Evolutionary conservation across 2,329 filamentous ascomycete species (phyloP).

Genomic region (Teratosphaeria viscida): DNA sequence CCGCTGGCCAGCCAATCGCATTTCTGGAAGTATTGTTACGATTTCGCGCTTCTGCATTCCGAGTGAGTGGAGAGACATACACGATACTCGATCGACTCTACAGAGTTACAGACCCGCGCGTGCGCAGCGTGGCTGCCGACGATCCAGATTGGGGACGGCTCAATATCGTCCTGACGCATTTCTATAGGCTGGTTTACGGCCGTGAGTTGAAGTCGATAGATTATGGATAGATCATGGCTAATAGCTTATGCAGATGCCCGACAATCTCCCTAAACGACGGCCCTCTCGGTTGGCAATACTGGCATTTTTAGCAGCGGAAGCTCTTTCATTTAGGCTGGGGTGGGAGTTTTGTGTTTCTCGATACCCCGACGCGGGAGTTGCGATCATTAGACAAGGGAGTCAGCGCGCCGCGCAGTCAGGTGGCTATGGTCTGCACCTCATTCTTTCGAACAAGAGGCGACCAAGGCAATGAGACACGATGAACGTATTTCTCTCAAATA

Average conservation of each 20-base stretch:
- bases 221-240: not conserved
- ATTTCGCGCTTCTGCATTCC: not conserved
- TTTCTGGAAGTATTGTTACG: conserved; percentile 2
- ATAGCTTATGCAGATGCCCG: not conserved
- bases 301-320: not conserved
- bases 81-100: not conserved
- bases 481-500: too few species aligned
- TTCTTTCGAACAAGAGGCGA: too few species aligned
- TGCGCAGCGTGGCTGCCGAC: not conserved
- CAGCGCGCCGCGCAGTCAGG: not conserved
- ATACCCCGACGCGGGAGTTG: not conserved
- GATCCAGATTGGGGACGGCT: not conserved
- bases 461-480: too few species aligned
- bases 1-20: conserved; percentile 1
- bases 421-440: too few species aligned
- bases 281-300: not conserved
- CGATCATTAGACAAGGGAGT: not conserved
- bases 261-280: not conserved
- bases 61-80: not conserved
- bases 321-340: not conserved
- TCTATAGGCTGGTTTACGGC: not conserved
- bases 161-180: not conserved
- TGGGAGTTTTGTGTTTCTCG: not conserved
- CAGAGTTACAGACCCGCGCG: not conserved
- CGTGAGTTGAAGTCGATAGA: not conserved